phyloP scores from a whole-genome alignment of 371 early-diverging fungal genomes.

The Actinomucor elegans region DNA sequence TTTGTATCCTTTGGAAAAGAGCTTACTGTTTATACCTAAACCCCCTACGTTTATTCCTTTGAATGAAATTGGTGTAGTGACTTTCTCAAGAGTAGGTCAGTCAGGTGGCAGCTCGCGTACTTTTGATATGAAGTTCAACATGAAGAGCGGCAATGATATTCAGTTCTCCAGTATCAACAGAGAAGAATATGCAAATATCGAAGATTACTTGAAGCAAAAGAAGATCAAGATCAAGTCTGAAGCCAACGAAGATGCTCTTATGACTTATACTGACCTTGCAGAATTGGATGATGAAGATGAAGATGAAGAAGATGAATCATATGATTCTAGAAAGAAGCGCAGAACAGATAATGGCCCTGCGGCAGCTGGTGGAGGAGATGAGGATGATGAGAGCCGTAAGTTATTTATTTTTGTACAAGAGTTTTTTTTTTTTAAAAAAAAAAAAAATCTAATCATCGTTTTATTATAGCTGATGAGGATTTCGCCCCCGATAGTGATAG shows the following conservation, averaged over 20 bases:
- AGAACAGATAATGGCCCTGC: constrained; percentile 31
- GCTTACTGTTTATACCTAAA: constrained; percentile 95
- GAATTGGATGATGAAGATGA: constrained; percentile 61
- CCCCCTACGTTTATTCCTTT: constrained; percentile 89
- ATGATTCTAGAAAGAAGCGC: constrained; percentile 49
- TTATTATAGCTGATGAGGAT: constrained; percentile 78
- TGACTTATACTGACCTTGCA: constrained; percentile 61
- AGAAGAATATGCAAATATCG: constrained; percentile 86
- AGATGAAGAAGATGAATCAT: constrained; percentile 27
- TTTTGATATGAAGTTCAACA: constrained; percentile 91
- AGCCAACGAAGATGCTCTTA: constrained; percentile 59
- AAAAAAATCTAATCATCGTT: too few relatives aligned
- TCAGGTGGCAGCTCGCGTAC: constrained; percentile 74
- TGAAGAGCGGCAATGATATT: constrained; percentile 75
- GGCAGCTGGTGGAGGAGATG: constrained; percentile 43
- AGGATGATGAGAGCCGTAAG: constrained; percentile 68
- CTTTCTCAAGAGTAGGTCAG: constrained; percentile 85
- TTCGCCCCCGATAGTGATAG: constrained; percentile 82
- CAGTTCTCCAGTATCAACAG: constrained; percentile 88
- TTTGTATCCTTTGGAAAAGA: constrained; percentile 93
- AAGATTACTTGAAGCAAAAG: constrained; percentile 78
- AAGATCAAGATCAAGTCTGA: constrained; percentile 84
- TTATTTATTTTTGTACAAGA: constrained; percentile 3
- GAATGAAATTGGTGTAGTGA: constrained; percentile 84
- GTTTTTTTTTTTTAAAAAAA: too few relatives aligned